A percentile compares a stretch with the other conserved stretches of the same genome.
phyloP scores from a whole-genome alignment of 805 yeast species.

The Yamadazyma phyllophila region DNA sequence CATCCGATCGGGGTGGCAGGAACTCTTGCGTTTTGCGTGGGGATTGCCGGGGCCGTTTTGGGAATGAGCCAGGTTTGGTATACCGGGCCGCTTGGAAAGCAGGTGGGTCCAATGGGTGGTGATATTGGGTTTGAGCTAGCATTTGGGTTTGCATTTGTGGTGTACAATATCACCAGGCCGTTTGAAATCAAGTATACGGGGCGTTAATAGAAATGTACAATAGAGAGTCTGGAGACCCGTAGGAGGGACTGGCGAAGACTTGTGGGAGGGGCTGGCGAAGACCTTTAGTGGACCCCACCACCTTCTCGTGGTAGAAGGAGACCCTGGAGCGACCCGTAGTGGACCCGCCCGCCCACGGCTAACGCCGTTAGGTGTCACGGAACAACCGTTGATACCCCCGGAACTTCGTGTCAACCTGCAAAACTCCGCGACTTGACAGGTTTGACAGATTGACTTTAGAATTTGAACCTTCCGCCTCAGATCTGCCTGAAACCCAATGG shows the following conservation, averaged over 20 bases:
- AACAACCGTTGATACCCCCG: not conserved
- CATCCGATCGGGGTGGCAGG: conserved; percentile 83
- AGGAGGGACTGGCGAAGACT: too few species aligned
- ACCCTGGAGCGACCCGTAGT: too few species aligned
- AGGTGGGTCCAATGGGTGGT: conserved; percentile 65
- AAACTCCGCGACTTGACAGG: not conserved
- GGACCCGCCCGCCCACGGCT: too few species aligned
- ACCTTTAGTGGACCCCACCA: too few species aligned
- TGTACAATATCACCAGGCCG: conserved; percentile 56
- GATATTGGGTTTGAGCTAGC: conserved; percentile 86
- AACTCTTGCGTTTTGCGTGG: conserved; percentile 72
- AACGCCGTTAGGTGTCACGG: too few species aligned
- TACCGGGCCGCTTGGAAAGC: conserved; percentile 59
- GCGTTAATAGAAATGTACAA: conserved; percentile 24
- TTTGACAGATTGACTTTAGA: not conserved
- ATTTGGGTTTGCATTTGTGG: conserved; percentile 58
- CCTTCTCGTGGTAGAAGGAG: too few species aligned
- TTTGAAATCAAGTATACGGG: conserved; percentile 65
- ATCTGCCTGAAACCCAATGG: too few species aligned
- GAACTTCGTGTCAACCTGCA: not conserved
- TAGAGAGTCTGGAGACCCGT: too few species aligned
- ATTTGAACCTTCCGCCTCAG: not conserved
- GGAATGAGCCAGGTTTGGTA: conserved; percentile 92
- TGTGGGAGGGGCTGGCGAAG: too few species aligned
- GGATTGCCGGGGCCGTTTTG: conserved; percentile 78